Percentiles rank a stretch among this genome's conserved stretches.
Evolutionary conservation across 1,284 basidiomycete species (phyloP).

Genomic region (Boletus sp.): DNA sequence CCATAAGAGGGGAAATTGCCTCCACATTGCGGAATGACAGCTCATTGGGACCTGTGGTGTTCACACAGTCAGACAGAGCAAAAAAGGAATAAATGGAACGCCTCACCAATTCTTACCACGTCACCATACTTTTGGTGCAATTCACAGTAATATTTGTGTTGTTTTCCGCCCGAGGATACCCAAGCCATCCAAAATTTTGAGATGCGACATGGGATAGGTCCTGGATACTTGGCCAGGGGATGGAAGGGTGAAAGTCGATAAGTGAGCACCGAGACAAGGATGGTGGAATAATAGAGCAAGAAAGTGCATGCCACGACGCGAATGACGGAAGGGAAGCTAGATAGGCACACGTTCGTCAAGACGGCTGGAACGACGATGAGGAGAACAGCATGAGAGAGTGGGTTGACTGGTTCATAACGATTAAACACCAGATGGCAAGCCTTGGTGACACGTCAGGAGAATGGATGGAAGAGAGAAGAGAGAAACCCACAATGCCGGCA

Average conservation of each 20-base stretch:
- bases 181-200: constrained; percentile 37
- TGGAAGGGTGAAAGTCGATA: constrained; percentile 37
- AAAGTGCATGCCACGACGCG: constrained; percentile 19
- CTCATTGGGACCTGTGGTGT: constrained; percentile 53
- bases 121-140: constrained; percentile 35
- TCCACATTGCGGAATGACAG: constrained; percentile 42
- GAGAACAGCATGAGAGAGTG: constrained; percentile 26
- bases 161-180: constrained; percentile 31
- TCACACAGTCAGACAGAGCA: neutral
- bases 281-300: constrained; percentile 29
- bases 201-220: constrained; percentile 32
- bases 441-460: constrained; percentile 21
- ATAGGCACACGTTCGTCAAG: constrained; percentile 16
- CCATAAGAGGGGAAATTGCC: constrained; percentile 44
- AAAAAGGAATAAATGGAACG: neutral
- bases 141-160: constrained; percentile 33
- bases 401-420: constrained; percentile 31
- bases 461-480: neutral
- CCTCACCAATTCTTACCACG: constrained; percentile 36
- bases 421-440: constrained; percentile 32
- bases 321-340: constrained; percentile 14
- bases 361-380: constrained; percentile 22
- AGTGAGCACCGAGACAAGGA: constrained; percentile 29
- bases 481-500: constrained; percentile 25
- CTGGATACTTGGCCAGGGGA: constrained; percentile 34